A percentile compares a stretch with the other conserved stretches of the same genome.
phyloP scores from a whole-genome alignment of 768 basidiomycete species.

The Suillus tomentosus region DNA sequence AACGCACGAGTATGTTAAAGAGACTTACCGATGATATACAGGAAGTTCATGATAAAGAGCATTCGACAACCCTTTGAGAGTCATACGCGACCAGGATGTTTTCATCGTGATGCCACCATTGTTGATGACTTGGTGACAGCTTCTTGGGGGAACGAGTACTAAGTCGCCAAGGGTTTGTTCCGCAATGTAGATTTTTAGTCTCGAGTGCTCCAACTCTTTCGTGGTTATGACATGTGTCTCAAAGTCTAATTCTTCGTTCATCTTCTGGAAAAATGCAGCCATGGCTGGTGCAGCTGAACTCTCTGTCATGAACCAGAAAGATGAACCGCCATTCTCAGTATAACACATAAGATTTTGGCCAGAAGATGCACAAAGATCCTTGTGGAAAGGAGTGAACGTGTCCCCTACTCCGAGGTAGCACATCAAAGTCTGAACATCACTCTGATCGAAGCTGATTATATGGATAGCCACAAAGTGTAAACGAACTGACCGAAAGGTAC shows the following conservation, averaged over 20 bases:
- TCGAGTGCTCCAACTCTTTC: constrained; percentile 63
- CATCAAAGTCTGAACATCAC: constrained; percentile 76
- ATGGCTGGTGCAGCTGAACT: constrained; percentile 56
- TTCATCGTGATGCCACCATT: constrained; percentile 80
- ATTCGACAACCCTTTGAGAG: constrained; percentile 54
- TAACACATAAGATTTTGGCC: constrained; percentile 90
- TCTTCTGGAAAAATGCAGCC: constrained; percentile 55
- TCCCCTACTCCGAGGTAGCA: constrained; percentile 83
- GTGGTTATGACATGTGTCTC: constrained; percentile 68
- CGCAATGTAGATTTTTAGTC: constrained; percentile 67
- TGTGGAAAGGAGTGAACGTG: constrained; percentile 84
- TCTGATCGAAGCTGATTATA: constrained; percentile 37
- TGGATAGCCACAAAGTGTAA: constrained; percentile 24
- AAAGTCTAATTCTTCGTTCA: constrained; percentile 59
- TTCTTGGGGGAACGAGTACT: constrained; percentile 77
- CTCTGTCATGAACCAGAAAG: constrained; percentile 88
- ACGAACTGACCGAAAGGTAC: constrained; percentile 50
- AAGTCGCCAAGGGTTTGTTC: constrained; percentile 79
- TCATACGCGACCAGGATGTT: constrained; percentile 87
- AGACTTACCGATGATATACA: constrained; percentile 69
- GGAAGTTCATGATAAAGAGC: constrained; percentile 76
- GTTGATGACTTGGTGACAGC: constrained; percentile 86
- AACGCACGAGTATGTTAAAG: not conserved
- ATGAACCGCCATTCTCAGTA: constrained; percentile 68
- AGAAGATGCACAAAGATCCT: constrained; percentile 81